Base-by-base conservation (phyloP, 176 grass and related monocot species). In the Pontederia paniculata region DNA sequence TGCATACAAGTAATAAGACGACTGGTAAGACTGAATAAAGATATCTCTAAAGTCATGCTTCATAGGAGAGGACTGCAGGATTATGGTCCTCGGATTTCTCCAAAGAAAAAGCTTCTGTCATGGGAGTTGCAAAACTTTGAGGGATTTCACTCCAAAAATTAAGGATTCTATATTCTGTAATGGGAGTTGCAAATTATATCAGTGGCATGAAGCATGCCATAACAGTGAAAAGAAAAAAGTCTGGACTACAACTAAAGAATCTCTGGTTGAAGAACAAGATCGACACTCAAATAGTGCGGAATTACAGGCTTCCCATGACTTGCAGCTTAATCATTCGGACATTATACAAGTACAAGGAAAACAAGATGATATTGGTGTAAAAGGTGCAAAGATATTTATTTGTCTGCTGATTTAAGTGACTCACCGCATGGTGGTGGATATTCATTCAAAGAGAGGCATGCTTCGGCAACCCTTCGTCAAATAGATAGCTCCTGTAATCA, bases 371-470 rank as follows among this genome's bases (percentile, higher is more conserved):
- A 73, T 74, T 43, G 71, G 63, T 74, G 53, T 67, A 88, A 76
- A 81, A 66, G 70, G 72, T 84, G 60, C 69, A 79, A 54, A 69
- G 75, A 62, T 60, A 42, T 71, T 52, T 90, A 84, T 64, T 58
- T 81, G 48, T 73, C 83, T 78, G 69, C 76, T 76, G 85, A 84
- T 83, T 88, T 72, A 42, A 75, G 80, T 69, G 78, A 83, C 74
- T 78, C 79, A 66, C 71, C 59, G 49, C 79, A 66, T 59, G 72
- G 70, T 53, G 75, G 64, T 63, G 73, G 80, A 65, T 65, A 84
- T 72, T 73, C 76, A 74, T 84, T 66, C 14, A 42, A 66, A 57
- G 79, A 84, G 68, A 60, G 60, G 52, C 56, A 55, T 62, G 65
- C 77, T 48, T 54, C 67, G 46, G 52, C 63, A 83, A 64, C 68